Percentiles rank a stretch among this genome's conserved stretches.
Evolutionary conservation across 352 stramenopile genomes (phyloP).

Genomic region (Phytophthora lateralis): DNA sequence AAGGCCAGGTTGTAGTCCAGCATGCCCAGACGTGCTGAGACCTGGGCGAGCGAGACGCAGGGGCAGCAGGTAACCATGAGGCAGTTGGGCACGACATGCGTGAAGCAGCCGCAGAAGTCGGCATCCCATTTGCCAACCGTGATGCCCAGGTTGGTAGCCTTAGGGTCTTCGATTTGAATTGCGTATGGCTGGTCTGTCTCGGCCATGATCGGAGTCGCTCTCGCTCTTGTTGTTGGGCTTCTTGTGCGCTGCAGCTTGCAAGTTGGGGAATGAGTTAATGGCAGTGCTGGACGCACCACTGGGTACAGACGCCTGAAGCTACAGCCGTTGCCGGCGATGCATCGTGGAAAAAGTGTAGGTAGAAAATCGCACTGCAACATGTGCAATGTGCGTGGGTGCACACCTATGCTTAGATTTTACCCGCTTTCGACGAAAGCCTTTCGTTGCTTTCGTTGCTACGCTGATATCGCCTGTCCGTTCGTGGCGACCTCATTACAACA

Average conservation of each 20-base stretch:
- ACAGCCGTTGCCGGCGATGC: neutral
- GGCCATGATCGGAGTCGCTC: constrained; percentile 1
- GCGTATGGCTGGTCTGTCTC: constrained; percentile 15
- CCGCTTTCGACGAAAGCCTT: neutral
- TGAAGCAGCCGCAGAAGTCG: constrained; percentile 47
- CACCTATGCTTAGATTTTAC: neutral
- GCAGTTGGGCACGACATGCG: constrained; percentile 46
- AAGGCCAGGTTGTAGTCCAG: constrained; percentile 29
- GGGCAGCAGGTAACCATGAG: constrained; percentile 48
- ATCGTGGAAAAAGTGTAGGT: constrained; percentile 9
- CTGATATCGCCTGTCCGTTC: too few species aligned
- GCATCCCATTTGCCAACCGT: constrained; percentile 34
- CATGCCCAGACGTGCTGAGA: constrained; percentile 45
- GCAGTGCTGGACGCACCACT: too few species aligned
- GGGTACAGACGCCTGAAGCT: neutral
- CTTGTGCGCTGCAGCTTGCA: constrained; percentile 8
- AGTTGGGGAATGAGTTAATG: constrained; percentile 5
- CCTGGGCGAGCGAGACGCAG: constrained; percentile 52
- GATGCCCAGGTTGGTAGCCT: constrained; percentile 25
- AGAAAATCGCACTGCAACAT: constrained; percentile 7
- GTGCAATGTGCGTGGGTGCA: neutral
- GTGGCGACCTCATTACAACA: neutral
- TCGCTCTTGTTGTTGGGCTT: neutral
- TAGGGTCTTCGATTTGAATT: constrained; percentile 27
- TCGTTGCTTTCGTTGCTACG: too few species aligned